Base-by-base conservation (phyloP, 2,329 filamentous ascomycete genomes). In the Aschersonia sp. region DNA sequence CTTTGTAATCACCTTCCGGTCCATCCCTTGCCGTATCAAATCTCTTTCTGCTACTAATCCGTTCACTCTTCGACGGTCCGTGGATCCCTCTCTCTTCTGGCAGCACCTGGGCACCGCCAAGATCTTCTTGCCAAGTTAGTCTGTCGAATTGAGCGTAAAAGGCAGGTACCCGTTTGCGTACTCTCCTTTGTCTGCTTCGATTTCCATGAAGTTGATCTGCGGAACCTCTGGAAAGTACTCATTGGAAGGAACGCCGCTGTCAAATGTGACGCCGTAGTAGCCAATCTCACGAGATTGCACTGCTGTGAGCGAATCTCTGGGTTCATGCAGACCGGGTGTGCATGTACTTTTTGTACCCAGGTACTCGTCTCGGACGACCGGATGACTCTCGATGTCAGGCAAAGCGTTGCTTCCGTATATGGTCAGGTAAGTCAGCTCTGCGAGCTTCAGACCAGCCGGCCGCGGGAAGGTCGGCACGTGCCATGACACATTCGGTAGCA, bases 131-230 rank as follows among this genome's bases (percentile, higher is more conserved):
- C 64, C 63, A 42, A 50, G 57, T 50, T 64, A 70, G 6, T 66
- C 62, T 31, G 51, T 55, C 12, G 60, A 53, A 52, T 69, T 54
- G 9, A 68, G 57, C 8, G 50, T 41, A 48, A 68, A 67, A 4
- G 49, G 55, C 42, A 66, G 52, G 45, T 53, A 52, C 44, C 55
- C 51, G 39, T 66, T 68, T 46, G 62, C 63, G 51, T 65, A 66
- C 30, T 40, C 51, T 4, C 54, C 58, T 1, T 49, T 47, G 46
- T 58, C 54, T 11, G 49, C 56, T 22, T 69, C 65, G 32, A 65
- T 54, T 58, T 70, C 66, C 44, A 65, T 54, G 45, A 70, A 67
- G 43, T 66, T 68, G 43, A 69, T 64, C 52, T 65, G 60, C 14
- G 69, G 50, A 1, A 67, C 63, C 48, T 70, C 64, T n/a, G 63